phyloP scores from a whole-genome alignment of 1,284 basidiomycete genomes.

The Mrakiaceae sp. region DNA sequence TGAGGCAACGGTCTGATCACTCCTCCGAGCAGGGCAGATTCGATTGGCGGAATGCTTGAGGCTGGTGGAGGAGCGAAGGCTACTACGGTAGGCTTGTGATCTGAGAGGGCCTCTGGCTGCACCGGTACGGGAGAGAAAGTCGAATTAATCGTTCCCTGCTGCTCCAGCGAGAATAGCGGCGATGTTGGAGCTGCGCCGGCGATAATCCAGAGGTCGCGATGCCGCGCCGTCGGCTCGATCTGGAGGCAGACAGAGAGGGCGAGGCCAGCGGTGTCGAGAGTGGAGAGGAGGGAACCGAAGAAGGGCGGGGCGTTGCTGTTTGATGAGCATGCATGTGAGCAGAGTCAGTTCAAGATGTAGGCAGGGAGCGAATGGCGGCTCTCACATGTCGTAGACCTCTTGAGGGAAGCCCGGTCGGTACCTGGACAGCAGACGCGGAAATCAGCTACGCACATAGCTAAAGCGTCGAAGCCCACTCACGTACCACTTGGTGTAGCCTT shows the following conservation, averaged over 20 bases:
- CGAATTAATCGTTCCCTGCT: background rate
- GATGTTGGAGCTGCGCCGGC: background rate
- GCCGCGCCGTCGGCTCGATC: background rate
- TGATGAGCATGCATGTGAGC: no score
- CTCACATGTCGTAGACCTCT: background rate
- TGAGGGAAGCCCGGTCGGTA: background rate
- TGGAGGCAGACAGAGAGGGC: background rate
- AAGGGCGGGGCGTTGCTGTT: conserved; percentile 3
- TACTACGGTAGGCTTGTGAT: background rate
- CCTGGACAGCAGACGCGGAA: no score
- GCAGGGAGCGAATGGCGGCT: background rate
- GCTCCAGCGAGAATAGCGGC: background rate
- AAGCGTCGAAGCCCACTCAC: no score
- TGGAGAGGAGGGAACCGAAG: background rate
- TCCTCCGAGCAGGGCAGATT: no score
- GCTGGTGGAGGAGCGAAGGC: background rate
- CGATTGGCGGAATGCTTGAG: no score
- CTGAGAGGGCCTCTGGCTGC: background rate
- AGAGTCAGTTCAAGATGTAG: no score
- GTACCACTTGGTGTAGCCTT: background rate
- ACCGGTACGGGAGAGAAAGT: background rate
- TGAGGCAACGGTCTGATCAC: no score
- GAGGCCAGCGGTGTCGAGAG: background rate
- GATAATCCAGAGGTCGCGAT: conserved; percentile 2
- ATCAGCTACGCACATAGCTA: no score